Evolutionary conservation across 2,329 filamentous ascomycete genomes (phyloP).

Genomic region (Penicillium sp.): DNA sequence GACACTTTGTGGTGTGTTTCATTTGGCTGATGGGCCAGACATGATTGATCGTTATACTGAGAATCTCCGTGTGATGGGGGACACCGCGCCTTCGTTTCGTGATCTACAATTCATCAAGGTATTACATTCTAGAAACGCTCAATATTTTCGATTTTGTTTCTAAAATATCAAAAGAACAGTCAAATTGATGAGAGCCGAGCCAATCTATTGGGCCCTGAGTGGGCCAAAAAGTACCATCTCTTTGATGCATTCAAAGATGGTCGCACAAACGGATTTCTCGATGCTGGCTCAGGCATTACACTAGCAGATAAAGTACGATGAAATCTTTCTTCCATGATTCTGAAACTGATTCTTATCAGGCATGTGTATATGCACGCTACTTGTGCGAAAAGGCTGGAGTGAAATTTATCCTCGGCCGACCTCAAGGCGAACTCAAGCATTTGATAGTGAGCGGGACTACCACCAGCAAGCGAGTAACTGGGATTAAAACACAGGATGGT

Average conservation of each 20-base stretch:
- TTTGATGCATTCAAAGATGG: conserved; percentile 28
- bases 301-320: conserved; percentile 31
- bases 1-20: conserved; percentile 20
- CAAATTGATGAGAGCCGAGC: conserved; percentile 20
- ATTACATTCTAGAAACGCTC: background rate
- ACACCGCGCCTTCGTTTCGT: conserved; percentile 17
- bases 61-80: conserved; percentile 18
- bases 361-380: conserved; percentile 28
- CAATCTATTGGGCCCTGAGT: conserved; percentile 18
- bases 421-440: conserved; percentile 21
- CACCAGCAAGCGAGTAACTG: conserved; percentile 24
- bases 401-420: conserved; percentile 29
- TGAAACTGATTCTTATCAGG: conserved; percentile 10
- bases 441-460: conserved; percentile 5
- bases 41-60: conserved; percentile 21
- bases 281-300: conserved; percentile 30
- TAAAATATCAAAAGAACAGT: conserved; percentile 14
- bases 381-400: conserved; percentile 29
- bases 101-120: conserved; percentile 29
- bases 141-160: background rate
- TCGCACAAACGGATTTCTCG: conserved; percentile 29
- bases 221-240: conserved; percentile 28
- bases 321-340: background rate
- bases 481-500: conserved; percentile 35
- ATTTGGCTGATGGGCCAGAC: conserved; percentile 18